Base-by-base conservation (phyloP, 1,284 basidiomycete species). In the Ganoderma boninense region DNA sequence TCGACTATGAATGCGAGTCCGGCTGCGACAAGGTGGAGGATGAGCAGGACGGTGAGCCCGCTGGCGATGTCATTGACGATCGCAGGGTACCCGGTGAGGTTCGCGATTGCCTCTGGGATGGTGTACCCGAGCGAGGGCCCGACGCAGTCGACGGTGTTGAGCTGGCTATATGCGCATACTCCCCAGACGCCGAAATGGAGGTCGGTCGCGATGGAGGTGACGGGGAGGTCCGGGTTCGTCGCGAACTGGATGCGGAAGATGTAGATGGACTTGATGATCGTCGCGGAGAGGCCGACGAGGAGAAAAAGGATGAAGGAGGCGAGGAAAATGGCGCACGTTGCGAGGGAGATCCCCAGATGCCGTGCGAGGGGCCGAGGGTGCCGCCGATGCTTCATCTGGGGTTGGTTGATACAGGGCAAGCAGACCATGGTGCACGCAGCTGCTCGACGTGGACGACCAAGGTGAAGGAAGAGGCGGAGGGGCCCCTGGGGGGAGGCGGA, bases 171-270 rank as follows among this genome's bases (percentile, higher is more conserved):
- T 0, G 89, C 87, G 80, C 92, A 94, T 56, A 90, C 83, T 1
- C 92, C 92, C 92, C 92, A 94, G 6, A 93, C 89, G 2, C 92
- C 92, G 72, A 94, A 93, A 43, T 87, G 84, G 29, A 94, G 79
- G 72, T 85, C 83, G 2, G 89, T 91, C 7, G 88, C 90, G n/a
- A 89, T 79, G 72, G 84, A 85, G 6, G 90, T 88, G 40, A 78
- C 73, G 4, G 85, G 84, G 61, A 81, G 77, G 43, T 72, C 73
- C 14, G 78, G 74, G 2, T 78, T 75, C 7, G 81, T 68, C 2
- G 78, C 82, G 4, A 89, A 86, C 35, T 84, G 77, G 66, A 95
- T 80, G 57, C 83, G 77, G 61, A 95, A 82, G 35, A 95, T 83
- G 79, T 92, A 93, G 59, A 95, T 87, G 43, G 87, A 79, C 78